These are phyloP conservation scores for Limonium bicolor DNA, from an alignment of 148 eudicot species.

Conservation along the genomic window DNA sequence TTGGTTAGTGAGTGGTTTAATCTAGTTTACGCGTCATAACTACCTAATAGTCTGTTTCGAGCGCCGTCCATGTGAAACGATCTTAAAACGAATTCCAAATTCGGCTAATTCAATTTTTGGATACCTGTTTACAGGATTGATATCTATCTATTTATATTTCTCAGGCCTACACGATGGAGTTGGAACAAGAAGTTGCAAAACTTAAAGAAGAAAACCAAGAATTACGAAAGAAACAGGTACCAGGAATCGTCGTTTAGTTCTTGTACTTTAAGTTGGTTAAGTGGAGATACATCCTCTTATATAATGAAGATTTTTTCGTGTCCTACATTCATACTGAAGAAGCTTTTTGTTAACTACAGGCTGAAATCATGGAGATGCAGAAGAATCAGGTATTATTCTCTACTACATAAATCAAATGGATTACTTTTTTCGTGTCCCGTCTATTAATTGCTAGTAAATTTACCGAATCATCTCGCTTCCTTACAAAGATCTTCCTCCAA, in stretches of 20 bases:
- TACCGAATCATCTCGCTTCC: not conserved
- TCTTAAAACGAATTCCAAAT: too few species aligned
- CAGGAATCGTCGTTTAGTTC: not conserved
- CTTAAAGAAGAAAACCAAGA: constrained; percentile 67
- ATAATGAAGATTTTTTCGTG: not conserved
- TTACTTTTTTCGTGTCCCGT: not conserved
- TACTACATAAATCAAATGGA: not conserved
- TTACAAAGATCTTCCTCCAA: not conserved
- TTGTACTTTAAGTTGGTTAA: not conserved
- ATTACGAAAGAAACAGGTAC: constrained; percentile 58
- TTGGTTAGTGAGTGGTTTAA: too few species aligned
- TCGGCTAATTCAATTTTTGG: too few species aligned
- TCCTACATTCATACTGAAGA: not conserved
- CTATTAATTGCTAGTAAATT: not conserved
- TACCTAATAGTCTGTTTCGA: too few species aligned
- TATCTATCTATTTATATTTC: not conserved
- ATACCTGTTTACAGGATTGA: too few species aligned
- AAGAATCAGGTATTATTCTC: constrained; percentile 54
- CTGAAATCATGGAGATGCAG: constrained; percentile 65
- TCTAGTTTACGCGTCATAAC: too few species aligned
- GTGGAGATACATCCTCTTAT: not conserved
- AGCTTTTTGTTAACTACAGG: constrained; percentile 28
- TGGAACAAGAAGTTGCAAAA: constrained; percentile 74
- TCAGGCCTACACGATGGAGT: constrained; percentile 84
- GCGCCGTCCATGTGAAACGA: too few species aligned